phyloP scores from a whole-genome alignment of 1,139 yeast species.

The Geotrichum klebahnii region DNA sequence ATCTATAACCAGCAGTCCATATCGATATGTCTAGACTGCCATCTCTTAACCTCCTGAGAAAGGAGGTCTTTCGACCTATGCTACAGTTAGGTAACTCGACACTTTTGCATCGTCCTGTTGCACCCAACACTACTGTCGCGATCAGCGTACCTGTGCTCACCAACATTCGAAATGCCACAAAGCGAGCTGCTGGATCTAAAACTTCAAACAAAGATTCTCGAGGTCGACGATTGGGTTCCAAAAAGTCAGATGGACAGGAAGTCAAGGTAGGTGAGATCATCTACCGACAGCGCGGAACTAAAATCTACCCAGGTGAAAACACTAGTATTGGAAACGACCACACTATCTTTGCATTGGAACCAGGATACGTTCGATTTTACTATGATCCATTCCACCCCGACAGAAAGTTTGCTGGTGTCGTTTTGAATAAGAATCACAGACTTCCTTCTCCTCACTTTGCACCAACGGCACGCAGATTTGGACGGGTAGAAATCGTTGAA shows the following conservation, averaged over 20 bases:
- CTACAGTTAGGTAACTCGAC: slow-evolving; percentile 18
- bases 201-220: slow-evolving; percentile 92
- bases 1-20: not conserved
- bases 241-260: slow-evolving; percentile 66
- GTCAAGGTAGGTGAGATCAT: slow-evolving; percentile 83
- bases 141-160: slow-evolving; percentile 5
- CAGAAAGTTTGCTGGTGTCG: slow-evolving; percentile 86
- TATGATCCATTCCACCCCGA: slow-evolving; percentile 96
- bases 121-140: not conserved
- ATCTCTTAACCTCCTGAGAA: slow-evolving; percentile 13
- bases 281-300: slow-evolving; percentile 96
- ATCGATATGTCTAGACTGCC: slow-evolving; percentile 15
- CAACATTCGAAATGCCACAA: slow-evolving; percentile 85
- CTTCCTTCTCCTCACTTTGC: slow-evolving; percentile 88
- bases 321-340: slow-evolving; percentile 86
- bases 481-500: slow-evolving; percentile 56
- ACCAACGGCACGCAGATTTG: slow-evolving; percentile 82
- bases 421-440: slow-evolving; percentile 56
- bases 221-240: slow-evolving; percentile 91
- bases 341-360: slow-evolving; percentile 84
- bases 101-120: slow-evolving; percentile 12
- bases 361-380: slow-evolving; percentile 88
- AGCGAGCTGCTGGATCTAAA: slow-evolving; percentile 89
- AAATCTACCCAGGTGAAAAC: slow-evolving; percentile 91
- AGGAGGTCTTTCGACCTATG: slow-evolving; percentile 18